Evolutionary conservation across 768 basidiomycete genomes (phyloP).

Genomic region (Asterophora lycoperdoides): DNA sequence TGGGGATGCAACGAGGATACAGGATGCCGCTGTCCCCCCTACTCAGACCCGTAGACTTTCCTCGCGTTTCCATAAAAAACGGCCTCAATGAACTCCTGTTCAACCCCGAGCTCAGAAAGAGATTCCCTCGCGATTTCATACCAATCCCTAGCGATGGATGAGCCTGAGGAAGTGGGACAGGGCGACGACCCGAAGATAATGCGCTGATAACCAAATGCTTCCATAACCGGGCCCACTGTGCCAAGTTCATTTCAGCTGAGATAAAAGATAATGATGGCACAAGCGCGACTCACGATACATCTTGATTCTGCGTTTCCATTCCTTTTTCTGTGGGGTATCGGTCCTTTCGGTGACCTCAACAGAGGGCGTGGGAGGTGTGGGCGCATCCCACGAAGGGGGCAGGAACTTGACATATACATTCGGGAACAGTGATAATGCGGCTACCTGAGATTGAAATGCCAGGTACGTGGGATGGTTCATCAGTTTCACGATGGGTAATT

Average conservation of each 20-base stretch:
- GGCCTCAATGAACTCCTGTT: conserved; percentile 71
- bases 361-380: conserved; percentile 45
- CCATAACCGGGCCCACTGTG: conserved; percentile 74
- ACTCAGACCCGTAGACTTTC: conserved; percentile 37
- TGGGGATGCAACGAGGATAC: no score
- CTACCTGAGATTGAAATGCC: conserved; percentile 67
- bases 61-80: conserved; percentile 58
- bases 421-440: conserved; percentile 72
- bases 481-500: conserved; percentile 70
- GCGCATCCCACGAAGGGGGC: conserved; percentile 70
- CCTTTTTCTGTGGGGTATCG: conserved; percentile 50
- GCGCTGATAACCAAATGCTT: conserved; percentile 81
- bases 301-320: conserved; percentile 73
- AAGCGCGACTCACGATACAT: conserved; percentile 68
- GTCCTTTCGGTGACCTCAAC: conserved; percentile 32
- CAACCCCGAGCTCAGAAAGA: conserved; percentile 73
- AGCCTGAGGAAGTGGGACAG: conserved; percentile 42
- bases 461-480: conserved; percentile 74
- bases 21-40: conserved; percentile 3
- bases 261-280: background rate
- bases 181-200: conserved; percentile 82
- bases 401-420: conserved; percentile 68
- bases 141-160: conserved; percentile 63
- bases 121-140: conserved; percentile 78
- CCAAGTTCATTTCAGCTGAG: conserved; percentile 6